Base-by-base conservation (phyloP, 306 rosid species). In the Astragalus glycyphyllos region DNA sequence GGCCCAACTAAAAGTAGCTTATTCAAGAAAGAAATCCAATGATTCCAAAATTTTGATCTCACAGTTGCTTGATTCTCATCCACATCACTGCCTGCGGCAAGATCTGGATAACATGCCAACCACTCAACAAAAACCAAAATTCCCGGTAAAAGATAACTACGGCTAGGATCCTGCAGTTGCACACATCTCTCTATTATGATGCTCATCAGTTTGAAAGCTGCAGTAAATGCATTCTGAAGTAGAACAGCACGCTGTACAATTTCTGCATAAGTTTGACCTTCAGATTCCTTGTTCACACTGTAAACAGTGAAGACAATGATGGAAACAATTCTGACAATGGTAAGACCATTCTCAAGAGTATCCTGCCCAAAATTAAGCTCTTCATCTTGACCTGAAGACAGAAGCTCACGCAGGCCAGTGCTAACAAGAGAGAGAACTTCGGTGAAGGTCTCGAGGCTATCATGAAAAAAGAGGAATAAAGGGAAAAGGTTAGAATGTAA, bases 231-330 rank as follows among this genome's bases (percentile, higher is more conserved):
- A 87, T 91, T 89, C 85, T 83, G 96, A 62, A 94, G 92, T 17
- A 94, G 78, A 51, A 82, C 96, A 62, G 89, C 90, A 78, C 90
- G 90, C 76, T 94, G 97, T 38, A 94, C 88, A 83, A 94, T 86
- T 83, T 94, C 99, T 13, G 91, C 90, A 77, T 94, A 94, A 0
- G 90, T 87, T 85, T 93, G 97, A 55, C 97, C 95, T 82, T 89
- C 97, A 78, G 89, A 80, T 75, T 91, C 96, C 80, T 77, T 89
- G 53, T 82, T 91, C 77, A 79, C 91, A 81, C 84, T 84, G 68
- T 94, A 87, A 74, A 87, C 87, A 8, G 96, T 89, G 74, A 84
- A 94, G 83, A 91, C 70, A 71, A 89, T 82, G 76, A 87, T 91
- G 40, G 96, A 81, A 45, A 87, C 80, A 70, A 94, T 67, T 79